Base-by-base conservation (phyloP, 306 rosid species). In the Trifolium repens region DNA sequence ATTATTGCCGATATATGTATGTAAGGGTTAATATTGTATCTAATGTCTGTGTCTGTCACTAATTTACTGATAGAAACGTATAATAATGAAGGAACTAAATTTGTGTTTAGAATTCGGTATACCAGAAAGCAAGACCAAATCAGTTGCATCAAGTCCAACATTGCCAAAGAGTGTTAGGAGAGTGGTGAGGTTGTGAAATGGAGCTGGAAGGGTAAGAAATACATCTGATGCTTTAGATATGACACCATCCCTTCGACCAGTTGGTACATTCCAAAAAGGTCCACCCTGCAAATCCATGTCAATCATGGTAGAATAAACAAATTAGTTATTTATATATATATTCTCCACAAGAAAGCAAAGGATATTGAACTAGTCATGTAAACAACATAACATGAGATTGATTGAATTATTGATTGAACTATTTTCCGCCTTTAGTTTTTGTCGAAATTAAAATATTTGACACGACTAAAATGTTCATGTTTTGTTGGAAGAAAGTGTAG, bases 241-340 rank as follows among this genome's bases (percentile, higher is more conserved):
- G 0, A 78, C 19, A 3, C 96, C 93, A 68, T 94, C 99, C 75
- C 98, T 94, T 81, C 99, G 44, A 5, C 97, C 98, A 1, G 97
- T 94, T 47, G 96, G 96, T 75, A 94, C 99, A 22, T 69, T 84
- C 99, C 99, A 94, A 63, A 1, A 83, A 12, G 99, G 99, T 58
- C 99, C 99, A n/a, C 96, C 99, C 98, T 94, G 77, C 76, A 68
- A 60, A 16, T 27, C 70, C 68, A 82, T 76, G 49, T 37, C 55
- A 57, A 9, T 3, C 54, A 64, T 43, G 49, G 49, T 0, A 62
- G 7, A 73, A 30, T 49, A 67, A 67, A 13, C 75, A 76, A 26
- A 77, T 37, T 37, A 8, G 69, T 79, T 71, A 63, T 50, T 14
- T 71, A 63, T 50, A 7, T 50, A 7, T 37, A 7, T 43, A 24